phyloP scores from a whole-genome alignment of 305 asterid species.

The Coffea humblotiana region DNA sequence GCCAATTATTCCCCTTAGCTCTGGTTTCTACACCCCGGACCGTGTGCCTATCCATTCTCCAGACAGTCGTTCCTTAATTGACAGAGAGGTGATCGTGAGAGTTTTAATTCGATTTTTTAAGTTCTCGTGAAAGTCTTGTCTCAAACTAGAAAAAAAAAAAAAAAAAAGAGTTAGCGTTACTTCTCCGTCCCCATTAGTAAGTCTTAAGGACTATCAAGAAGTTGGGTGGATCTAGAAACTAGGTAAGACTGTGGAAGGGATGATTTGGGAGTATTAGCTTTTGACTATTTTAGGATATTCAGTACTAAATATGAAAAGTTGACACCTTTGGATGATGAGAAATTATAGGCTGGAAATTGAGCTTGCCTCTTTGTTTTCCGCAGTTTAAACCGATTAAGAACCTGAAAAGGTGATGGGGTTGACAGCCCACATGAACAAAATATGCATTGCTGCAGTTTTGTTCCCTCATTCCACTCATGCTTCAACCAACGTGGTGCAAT shows the following conservation, averaged over 20 bases:
- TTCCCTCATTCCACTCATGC: no score
- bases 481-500: neutral
- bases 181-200: no score
- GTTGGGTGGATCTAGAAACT: no score
- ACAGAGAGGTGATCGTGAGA: no score
- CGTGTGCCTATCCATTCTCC: neutral
- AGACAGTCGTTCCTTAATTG: no score
- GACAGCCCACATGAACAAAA: slow-evolving; percentile 1
- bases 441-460: no score
- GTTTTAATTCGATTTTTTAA: no score
- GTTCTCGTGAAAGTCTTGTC: no score
- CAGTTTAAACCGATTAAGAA: neutral
- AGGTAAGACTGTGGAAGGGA: neutral
- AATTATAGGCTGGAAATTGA: neutral
- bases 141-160: neutral
- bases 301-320: neutral
- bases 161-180: neutral
- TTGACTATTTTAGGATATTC: neutral
- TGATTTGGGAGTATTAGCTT: neutral
- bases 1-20: neutral
- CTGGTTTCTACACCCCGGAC: neutral
- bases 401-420: neutral
- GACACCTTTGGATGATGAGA: neutral
- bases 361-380: neutral
- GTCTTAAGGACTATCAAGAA: neutral